These are phyloP conservation scores for Vaccinium corymbosum DNA, from an alignment of 148 eudicot species.

Conservation along the genomic window DNA sequence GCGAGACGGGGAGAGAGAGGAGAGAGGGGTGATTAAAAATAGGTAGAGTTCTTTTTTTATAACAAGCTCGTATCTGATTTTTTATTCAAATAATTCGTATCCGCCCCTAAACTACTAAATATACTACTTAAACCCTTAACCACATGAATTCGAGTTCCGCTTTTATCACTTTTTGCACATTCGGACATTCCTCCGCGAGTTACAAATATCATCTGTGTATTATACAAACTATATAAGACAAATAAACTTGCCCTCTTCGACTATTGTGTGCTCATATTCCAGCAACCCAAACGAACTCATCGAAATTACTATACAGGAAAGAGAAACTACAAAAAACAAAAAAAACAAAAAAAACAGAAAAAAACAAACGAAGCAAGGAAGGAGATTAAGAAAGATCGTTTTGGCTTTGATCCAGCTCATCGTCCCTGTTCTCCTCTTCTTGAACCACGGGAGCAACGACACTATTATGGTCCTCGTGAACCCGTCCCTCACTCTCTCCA, in stretches of 20 bases:
- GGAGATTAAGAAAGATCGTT: conserved; percentile 20
- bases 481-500: conserved; percentile 26
- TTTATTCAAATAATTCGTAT: too few relatives aligned
- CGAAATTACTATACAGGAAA: neutral
- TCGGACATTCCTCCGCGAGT: neutral
- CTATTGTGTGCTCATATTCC: conserved; percentile 9
- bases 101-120: too few relatives aligned
- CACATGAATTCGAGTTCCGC: neutral
- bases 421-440: conserved; percentile 17
- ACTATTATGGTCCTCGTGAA: conserved; percentile 21
- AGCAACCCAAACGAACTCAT: neutral
- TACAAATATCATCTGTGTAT: neutral
- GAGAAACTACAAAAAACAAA: neutral
- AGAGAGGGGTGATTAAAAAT: too few relatives aligned
- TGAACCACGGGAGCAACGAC: conserved; percentile 1
- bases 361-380: neutral
- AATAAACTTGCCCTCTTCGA: conserved; percentile 8
- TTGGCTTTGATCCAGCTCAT: conserved; percentile 21
- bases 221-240: neutral
- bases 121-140: neutral
- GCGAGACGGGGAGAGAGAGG: too few relatives aligned
- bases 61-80: too few relatives aligned
- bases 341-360: neutral
- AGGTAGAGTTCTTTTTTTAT: too few relatives aligned
- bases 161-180: neutral